Evolutionary conservation across 2,329 filamentous ascomycete species (phyloP), one percentile per base, ranked within the genome.

Genomic region (Mariannaea elegans): DNA sequence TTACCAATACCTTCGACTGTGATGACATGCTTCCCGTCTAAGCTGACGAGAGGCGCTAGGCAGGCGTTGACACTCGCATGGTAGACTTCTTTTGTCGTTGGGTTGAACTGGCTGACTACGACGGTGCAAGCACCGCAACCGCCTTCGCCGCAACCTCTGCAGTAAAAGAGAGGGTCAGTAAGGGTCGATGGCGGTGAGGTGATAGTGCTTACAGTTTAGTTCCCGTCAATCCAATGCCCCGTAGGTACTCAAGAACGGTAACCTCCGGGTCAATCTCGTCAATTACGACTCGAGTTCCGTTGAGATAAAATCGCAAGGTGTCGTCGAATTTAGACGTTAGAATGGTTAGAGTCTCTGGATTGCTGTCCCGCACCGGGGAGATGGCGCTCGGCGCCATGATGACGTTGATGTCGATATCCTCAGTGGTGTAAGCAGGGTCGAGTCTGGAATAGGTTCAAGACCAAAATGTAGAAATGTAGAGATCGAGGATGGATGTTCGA

Each of bases 1-100:
- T 90, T 92, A 10, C 95, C 95, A 70, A 99, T 97, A 7, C 95
- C 95, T 78, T 99, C 95, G 38, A 99, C 90, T 3, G 95, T 99
- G 73, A 99, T 94, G 72, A 98, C 93, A 84, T 99, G 95, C 76
- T 99, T 99, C 42, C 95, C 95, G 75, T 98, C 95, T 41, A 98
- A 86, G 71, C 93, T 97, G 66, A 93, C 91, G 45, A 99, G 84
- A 7, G 95, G 95, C 10, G 95, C 94, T 51, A 99, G 82, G 75
- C 95, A 99, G 39, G 95, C 95, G 75, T 99, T 99, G 60, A 98
- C 92, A 53, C 92, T 96, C 57, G 95, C 95, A 81, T 99, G 94
- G 73, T 98, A 98, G 68, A 98, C 92, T 74, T 91, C 86, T 71
- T 92, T 92, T 6, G 94, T 97, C 3, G 93, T 97, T 1, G 93